phyloP scores from a whole-genome alignment of 1,284 basidiomycete species.

The Ustanciosporium gigantosporum region DNA sequence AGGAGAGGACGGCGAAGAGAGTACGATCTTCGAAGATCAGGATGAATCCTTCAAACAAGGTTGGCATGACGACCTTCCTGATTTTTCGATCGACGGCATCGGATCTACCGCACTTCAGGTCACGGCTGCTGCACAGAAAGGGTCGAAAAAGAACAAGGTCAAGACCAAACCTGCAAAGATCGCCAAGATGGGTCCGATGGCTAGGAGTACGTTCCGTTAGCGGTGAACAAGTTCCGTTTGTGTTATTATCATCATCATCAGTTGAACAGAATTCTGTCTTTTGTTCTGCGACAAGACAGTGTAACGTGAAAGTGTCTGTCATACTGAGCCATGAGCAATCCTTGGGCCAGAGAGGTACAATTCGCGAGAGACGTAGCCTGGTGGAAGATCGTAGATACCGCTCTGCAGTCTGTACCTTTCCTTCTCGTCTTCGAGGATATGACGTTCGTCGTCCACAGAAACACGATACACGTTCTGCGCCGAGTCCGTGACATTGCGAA shows the following conservation, averaged over 20 bases:
- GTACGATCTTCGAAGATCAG: slow-evolving; percentile 13
- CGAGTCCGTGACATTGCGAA: slow-evolving; percentile 22
- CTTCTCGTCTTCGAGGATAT: slow-evolving; percentile 9
- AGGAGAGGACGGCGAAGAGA: neutral
- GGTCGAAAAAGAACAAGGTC: slow-evolving; percentile 1
- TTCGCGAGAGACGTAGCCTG: slow-evolving; percentile 35
- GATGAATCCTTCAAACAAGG: slow-evolving; percentile 18
- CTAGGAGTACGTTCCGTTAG: slow-evolving; percentile 24
- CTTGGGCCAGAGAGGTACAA: slow-evolving; percentile 5
- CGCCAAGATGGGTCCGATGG: slow-evolving; percentile 29
- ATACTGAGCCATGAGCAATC: neutral
- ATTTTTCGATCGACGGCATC: slow-evolving; percentile 20
- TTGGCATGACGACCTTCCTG: slow-evolving; percentile 27
- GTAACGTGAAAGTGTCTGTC: no score
- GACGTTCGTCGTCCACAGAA: slow-evolving; percentile 5
- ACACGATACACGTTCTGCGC: slow-evolving; percentile 15
- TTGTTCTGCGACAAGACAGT: no score
- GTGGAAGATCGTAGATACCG: slow-evolving; percentile 42
- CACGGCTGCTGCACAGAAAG: neutral
- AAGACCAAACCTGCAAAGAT: slow-evolving; percentile 14
- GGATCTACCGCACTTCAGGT: neutral
- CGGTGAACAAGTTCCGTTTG: no score
- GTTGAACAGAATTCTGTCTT: no score
- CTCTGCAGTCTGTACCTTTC: slow-evolving; percentile 2
- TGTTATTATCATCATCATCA: no score